Evolutionary conservation across 257 asterid genomes (phyloP).

Genomic region (Ilex asprella): DNA sequence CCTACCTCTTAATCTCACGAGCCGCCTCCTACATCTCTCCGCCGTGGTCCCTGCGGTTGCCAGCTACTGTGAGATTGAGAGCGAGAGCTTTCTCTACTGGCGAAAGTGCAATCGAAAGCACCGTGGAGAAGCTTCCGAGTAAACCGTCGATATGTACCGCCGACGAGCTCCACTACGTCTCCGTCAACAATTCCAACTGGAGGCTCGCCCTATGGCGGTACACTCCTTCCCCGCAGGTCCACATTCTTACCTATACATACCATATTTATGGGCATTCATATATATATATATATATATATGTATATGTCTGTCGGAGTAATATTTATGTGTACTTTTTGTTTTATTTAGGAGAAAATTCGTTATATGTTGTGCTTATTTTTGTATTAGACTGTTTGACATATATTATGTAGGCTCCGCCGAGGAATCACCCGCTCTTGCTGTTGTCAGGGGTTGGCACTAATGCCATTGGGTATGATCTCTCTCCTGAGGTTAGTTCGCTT

Average conservation of each 20-base stretch:
- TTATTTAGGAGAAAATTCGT: too few relatives aligned
- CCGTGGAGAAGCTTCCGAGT: conserved; percentile 30
- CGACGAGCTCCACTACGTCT: conserved; percentile 88
- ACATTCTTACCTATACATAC: background rate
- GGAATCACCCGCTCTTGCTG: conserved; percentile 89
- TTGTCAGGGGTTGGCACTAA: conserved; percentile 95
- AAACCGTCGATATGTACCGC: conserved; percentile 89
- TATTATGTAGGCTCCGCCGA: conserved; percentile 7
- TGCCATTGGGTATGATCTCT: conserved; percentile 95
- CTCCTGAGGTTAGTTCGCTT: conserved; percentile 69
- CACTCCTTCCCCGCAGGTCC: conserved; percentile 73
- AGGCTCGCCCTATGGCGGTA: conserved; percentile 95
- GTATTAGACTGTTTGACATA: too few relatives aligned
- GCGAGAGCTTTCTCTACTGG: conserved; percentile 22
- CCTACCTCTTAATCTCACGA: conserved; percentile 27
- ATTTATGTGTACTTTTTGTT: too few relatives aligned
- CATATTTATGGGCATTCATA: too few relatives aligned
- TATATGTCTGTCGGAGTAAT: too few relatives aligned
- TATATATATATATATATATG: too few relatives aligned
- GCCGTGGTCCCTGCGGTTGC: conserved; percentile 19
- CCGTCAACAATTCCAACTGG: conserved; percentile 66
- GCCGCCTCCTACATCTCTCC: conserved; percentile 24
- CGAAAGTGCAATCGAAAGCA: conserved; percentile 5
- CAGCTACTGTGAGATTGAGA: conserved; percentile 19
- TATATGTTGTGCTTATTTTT: too few relatives aligned